Evolutionary conservation across 2,329 filamentous ascomycete species (phyloP).

Genomic region (Hortaea sp.): DNA sequence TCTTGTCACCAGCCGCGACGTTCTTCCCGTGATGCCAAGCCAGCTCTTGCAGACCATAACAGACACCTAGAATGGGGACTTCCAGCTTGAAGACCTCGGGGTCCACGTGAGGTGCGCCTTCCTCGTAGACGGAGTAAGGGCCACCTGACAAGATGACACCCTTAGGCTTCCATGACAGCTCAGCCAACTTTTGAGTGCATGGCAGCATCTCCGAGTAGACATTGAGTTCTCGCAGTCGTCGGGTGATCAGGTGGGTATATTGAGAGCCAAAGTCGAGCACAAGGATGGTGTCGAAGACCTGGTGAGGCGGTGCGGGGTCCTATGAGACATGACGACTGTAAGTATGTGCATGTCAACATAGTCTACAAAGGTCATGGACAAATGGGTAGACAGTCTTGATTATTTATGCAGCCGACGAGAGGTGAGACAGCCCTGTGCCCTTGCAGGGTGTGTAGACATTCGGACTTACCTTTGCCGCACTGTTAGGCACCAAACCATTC

Average conservation of each 20-base stretch:
- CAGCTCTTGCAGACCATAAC: slow-evolving; percentile 61
- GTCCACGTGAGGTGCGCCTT: slow-evolving; percentile 68
- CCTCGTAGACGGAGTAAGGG: slow-evolving; percentile 70
- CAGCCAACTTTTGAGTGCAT: slow-evolving; percentile 70
- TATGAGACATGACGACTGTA: neutral
- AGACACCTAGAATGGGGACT: slow-evolving; percentile 53
- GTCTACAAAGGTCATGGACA: too few species aligned
- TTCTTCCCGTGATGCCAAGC: slow-evolving; percentile 60
- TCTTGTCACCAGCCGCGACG: slow-evolving; percentile 56
- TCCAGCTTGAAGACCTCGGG: slow-evolving; percentile 68
- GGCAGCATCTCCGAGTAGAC: slow-evolving; percentile 83
- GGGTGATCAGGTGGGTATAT: slow-evolving; percentile 64
- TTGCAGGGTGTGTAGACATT: too few species aligned
- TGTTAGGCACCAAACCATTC: slow-evolving; percentile 23
- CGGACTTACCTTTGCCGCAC: slow-evolving; percentile 18
- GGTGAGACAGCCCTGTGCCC: too few species aligned
- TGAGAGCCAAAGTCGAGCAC: slow-evolving; percentile 65
- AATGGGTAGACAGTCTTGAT: too few species aligned
- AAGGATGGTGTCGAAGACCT: slow-evolving; percentile 56
- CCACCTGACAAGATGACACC: slow-evolving; percentile 72
- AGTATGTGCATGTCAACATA: neutral
- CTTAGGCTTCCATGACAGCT: slow-evolving; percentile 68
- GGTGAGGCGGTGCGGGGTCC: slow-evolving; percentile 35
- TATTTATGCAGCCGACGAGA: too few species aligned
- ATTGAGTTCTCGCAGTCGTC: slow-evolving; percentile 66